These are phyloP conservation scores for Dactylellina haptotyla DNA, from an alignment of 2,329 filamentous ascomycete species.

Conservation along the genomic window DNA sequence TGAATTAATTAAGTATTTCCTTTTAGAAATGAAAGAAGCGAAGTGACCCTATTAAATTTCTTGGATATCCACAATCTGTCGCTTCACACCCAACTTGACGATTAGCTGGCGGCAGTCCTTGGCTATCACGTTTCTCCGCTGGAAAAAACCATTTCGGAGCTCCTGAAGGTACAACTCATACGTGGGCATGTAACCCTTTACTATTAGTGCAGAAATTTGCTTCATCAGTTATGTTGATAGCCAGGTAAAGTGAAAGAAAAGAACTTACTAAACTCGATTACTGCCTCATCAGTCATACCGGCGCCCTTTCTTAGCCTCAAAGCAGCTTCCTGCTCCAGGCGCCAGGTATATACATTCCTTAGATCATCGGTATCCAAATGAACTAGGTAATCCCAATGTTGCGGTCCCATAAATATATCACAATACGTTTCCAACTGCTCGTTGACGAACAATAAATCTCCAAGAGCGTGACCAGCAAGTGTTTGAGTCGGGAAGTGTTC, in stretches of 20 bases:
- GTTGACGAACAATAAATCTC: conserved; percentile 71
- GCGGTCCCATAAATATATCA: conserved; percentile 34
- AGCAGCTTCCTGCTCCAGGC: conserved; percentile 79
- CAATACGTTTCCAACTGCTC: conserved; percentile 67
- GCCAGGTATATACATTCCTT: conserved; percentile 83
- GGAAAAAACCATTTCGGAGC: conserved; percentile 66
- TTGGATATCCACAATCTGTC: conserved; percentile 22
- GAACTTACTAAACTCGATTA: conserved; percentile 70
- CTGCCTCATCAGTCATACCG: conserved; percentile 85
- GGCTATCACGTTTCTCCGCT: background rate
- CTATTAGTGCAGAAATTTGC: conserved; percentile 60
- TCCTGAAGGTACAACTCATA: conserved; percentile 68
- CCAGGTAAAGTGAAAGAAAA: background rate
- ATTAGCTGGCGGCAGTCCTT: conserved; percentile 36
- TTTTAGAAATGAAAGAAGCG: too few relatives aligned
- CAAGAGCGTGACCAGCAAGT: conserved; percentile 67
- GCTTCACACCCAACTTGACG: conserved; percentile 48
- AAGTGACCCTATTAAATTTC: too few relatives aligned
- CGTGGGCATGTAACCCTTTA: conserved; percentile 63
- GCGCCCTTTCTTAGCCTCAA: conserved; percentile 73
- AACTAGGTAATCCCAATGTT: conserved; percentile 57
- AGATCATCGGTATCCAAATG: conserved; percentile 74
- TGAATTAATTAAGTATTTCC: too few relatives aligned
- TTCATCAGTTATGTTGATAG: background rate
- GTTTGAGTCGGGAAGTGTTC: conserved; percentile 58